Conservation (phyloP, 768 basidiomycete genomes). For the Trametes maxima region DNA sequence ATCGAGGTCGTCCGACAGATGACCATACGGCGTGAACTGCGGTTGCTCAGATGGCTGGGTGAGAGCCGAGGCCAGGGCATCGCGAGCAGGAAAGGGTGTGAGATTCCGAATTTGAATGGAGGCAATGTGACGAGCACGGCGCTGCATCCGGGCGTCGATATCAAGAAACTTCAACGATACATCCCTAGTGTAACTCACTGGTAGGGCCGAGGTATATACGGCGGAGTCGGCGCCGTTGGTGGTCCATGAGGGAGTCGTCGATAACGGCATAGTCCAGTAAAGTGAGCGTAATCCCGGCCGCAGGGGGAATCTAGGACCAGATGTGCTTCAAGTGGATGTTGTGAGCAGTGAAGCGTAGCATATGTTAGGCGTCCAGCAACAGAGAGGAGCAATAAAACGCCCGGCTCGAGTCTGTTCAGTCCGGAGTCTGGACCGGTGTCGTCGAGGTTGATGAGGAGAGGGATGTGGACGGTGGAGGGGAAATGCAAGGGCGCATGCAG, state of each 20-base stretch:
- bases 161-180: not conserved
- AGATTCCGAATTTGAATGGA: slow-evolving; percentile 78
- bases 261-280: slow-evolving; percentile 3
- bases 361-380: slow-evolving; percentile 4
- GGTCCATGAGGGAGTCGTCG: slow-evolving; percentile 3
- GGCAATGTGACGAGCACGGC: slow-evolving; percentile 73
- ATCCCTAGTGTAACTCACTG: not conserved
- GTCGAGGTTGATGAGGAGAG: slow-evolving; percentile 9
- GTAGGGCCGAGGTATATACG: not conserved
- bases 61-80: slow-evolving; percentile 75
- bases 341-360: not conserved
- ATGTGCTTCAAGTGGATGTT: not conserved
- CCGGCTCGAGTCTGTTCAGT: not conserved
- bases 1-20: slow-evolving; percentile 72
- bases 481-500: slow-evolving; percentile 10
- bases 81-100: slow-evolving; percentile 82
- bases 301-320: not conserved
- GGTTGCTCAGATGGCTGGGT: slow-evolving; percentile 64
- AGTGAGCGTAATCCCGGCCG: not conserved
- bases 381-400: not conserved
- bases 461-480: slow-evolving; percentile 4
- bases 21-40: slow-evolving; percentile 58
- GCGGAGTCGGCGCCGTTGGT: not conserved
- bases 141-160: slow-evolving; percentile 37
- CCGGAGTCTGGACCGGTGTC: not conserved